Conservation (phyloP, 2,329 filamentous ascomycete species). For the Allantophomopsis cytisporea region DNA sequence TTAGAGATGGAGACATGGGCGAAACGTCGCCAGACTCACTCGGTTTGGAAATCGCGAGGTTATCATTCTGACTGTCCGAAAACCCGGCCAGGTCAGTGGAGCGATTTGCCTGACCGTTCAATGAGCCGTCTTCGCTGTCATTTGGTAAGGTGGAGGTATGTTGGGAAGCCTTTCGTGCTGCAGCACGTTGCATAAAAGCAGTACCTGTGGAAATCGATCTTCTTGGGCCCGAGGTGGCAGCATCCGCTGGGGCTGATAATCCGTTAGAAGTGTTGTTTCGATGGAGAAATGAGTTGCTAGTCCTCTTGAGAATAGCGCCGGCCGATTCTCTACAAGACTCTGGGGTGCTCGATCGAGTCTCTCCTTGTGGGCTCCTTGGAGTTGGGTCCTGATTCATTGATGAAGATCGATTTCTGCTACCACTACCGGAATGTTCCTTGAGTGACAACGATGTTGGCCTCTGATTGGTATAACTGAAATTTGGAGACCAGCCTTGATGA, state of each 20-base stretch:
- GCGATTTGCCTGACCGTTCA: no score
- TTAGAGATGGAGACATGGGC: neutral
- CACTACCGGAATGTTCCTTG: neutral
- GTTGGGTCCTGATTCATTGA: conserved; percentile 13
- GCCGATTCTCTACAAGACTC: conserved; percentile 9
- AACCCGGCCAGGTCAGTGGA: no score
- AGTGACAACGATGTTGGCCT: conserved; percentile 1
- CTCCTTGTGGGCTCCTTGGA: conserved; percentile 4
- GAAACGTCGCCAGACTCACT: no score
- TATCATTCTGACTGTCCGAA: no score
- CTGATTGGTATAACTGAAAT: conserved; percentile 20
- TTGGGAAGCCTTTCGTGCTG: conserved; percentile 10
- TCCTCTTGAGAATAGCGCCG: conserved; percentile 8
- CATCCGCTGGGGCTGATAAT: conserved; percentile 7
- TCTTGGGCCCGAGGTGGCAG: conserved; percentile 15
- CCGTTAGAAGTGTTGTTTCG: conserved; percentile 4
- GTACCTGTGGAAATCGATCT: conserved; percentile 31
- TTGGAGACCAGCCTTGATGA: conserved; percentile 27
- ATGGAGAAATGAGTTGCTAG: conserved; percentile 2
- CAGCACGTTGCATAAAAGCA: conserved; percentile 26
- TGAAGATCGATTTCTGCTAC: conserved; percentile 9
- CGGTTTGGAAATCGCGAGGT: no score
- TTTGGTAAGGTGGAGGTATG: conserved; percentile 11
- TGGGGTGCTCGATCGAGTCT: conserved; percentile 9
- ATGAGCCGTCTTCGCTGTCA: conserved; percentile 13